Conservation (phyloP, 495 filamentous ascomycete genomes). For the Astrocystis sublimbata region DNA sequence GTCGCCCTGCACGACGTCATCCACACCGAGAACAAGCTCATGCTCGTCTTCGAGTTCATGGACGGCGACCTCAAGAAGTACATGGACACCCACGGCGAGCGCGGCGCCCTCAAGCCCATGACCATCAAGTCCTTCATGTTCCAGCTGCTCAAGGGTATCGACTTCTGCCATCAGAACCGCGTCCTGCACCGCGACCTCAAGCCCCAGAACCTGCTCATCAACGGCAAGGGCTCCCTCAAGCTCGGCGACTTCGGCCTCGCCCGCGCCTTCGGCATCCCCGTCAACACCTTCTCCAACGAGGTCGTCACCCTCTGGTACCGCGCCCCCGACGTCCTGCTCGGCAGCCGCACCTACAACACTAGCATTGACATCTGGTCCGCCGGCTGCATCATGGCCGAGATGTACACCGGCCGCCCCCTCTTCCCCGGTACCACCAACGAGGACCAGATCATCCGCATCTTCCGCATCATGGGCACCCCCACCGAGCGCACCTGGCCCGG, state of each 20-base stretch:
- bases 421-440: conserved; percentile 97
- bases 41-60: conserved; percentile 99
- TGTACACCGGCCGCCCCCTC: conserved; percentile 90
- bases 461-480: conserved; percentile 95
- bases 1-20: conserved; percentile 98
- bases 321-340: conserved; percentile 88
- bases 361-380: conserved; percentile 98
- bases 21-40: conserved; percentile 98
- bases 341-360: conserved; percentile 90
- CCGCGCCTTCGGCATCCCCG: conserved; percentile 91
- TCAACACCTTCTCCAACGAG: conserved; percentile 98
- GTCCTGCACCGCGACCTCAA: conserved; percentile 96
- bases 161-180: conserved; percentile 94
- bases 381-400: conserved; percentile 98
- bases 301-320: conserved; percentile 97
- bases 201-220: conserved; percentile 93
- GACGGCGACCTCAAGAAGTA: conserved; percentile 99
- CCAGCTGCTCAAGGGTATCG: conserved; percentile 89
- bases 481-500: conserved; percentile 92
- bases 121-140: conserved; percentile 98
- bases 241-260: conserved; percentile 95
- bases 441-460: conserved; percentile 92
- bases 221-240: conserved; percentile 86
- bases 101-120: conserved; percentile 76
- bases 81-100: conserved; percentile 88